phyloP scores from a whole-genome alignment of 805 yeast species.

The Metschnikowia continentalis region DNA sequence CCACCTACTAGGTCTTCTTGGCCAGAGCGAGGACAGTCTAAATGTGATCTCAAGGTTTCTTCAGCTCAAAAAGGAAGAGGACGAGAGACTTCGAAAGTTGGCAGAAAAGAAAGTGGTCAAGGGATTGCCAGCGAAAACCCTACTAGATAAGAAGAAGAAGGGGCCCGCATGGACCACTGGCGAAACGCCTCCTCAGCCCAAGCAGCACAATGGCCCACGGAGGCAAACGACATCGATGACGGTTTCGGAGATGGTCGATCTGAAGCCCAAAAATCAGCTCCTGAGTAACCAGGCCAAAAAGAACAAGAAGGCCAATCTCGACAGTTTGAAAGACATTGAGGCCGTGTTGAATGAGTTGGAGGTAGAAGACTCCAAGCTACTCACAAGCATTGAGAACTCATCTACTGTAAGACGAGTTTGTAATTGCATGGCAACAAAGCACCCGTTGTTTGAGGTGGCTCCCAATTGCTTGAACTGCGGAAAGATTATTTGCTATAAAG shows the following conservation, averaged over 20 bases:
- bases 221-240: conserved; percentile 28
- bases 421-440: conserved; percentile 82
- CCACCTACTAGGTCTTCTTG: conserved; percentile 54
- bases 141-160: neutral
- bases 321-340: conserved; percentile 59
- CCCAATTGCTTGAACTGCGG: conserved; percentile 96
- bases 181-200: conserved; percentile 1
- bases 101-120: conserved; percentile 2
- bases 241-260: conserved; percentile 45
- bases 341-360: conserved; percentile 56
- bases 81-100: conserved; percentile 8
- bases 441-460: conserved; percentile 82
- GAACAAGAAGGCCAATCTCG: conserved; percentile 45
- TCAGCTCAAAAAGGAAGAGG: conserved; percentile 33
- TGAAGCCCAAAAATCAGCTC: conserved; percentile 29
- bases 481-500: conserved; percentile 82
- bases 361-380: conserved; percentile 16
- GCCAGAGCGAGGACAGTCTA: conserved; percentile 52
- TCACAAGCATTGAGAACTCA: neutral
- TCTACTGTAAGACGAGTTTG: conserved; percentile 40
- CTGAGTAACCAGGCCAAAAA: conserved; percentile 25
- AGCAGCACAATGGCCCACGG: conserved; percentile 10
- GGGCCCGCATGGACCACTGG: conserved; percentile 4
- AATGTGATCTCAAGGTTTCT: conserved; percentile 45
- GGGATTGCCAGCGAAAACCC: conserved; percentile 2